Evolutionary conservation across 2,329 filamentous ascomycete species (phyloP).

Genomic region (Fusarium guadeloupense): DNA sequence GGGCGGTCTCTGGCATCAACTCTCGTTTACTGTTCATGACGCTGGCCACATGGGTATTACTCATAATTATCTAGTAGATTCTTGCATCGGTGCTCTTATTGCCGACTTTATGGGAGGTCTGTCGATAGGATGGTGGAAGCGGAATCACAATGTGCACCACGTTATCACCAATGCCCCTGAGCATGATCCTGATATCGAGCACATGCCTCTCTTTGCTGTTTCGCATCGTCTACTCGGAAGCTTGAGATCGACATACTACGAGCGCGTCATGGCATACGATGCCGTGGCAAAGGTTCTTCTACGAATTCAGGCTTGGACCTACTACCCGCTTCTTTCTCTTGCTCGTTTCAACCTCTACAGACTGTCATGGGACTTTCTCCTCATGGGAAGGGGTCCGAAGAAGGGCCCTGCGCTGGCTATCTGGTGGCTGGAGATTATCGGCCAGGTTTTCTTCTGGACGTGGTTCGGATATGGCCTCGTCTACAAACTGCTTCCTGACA

Average conservation of each 20-base stretch:
- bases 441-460: constrained; percentile 83
- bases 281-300: constrained; percentile 74
- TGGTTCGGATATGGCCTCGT: constrained; percentile 88
- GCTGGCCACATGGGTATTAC: constrained; percentile 98
- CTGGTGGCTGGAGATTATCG: constrained; percentile 78
- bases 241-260: constrained; percentile 84
- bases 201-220: constrained; percentile 88
- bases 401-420: constrained; percentile 86
- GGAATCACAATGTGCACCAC: constrained; percentile 95
- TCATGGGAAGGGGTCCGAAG: constrained; percentile 74
- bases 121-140: constrained; percentile 96
- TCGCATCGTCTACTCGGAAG: constrained; percentile 81
- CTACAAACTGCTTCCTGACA: constrained; percentile 76
- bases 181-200: constrained; percentile 94
- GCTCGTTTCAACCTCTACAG: constrained; percentile 89
- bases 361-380: constrained; percentile 80
- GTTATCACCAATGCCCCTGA: constrained; percentile 95
- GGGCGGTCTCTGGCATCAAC: constrained; percentile 90
- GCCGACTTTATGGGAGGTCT: constrained; percentile 90
- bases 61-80: constrained; percentile 85
- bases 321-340: constrained; percentile 82
- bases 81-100: constrained; percentile 86
- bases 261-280: constrained; percentile 82
- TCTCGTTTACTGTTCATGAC: constrained; percentile 94
- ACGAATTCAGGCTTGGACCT: constrained; percentile 80